A percentile compares a stretch with the other conserved stretches of the same genome.
These are phyloP conservation scores for Macrolepiota dolichaula DNA, from an alignment of 768 basidiomycete species.

Conservation along the genomic window DNA sequence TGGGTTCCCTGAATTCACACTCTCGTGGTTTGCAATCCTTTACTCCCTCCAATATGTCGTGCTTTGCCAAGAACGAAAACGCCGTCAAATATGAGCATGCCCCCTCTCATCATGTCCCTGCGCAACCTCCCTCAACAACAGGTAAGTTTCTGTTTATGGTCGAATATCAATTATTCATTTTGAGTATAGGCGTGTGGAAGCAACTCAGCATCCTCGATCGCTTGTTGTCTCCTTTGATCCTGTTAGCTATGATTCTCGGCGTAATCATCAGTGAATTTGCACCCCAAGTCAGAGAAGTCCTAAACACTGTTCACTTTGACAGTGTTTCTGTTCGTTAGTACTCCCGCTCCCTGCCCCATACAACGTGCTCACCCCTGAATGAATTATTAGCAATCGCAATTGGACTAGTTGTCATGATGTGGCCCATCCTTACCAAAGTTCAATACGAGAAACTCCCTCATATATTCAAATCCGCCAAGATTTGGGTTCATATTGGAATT, in stretches of 20 bases:
- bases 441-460: slow-evolving; percentile 69
- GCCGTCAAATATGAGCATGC: not conserved
- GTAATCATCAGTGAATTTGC: slow-evolving; percentile 67
- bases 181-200: not conserved
- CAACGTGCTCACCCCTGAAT: not conserved
- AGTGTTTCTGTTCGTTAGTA: slow-evolving; percentile 77
- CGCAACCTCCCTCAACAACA: not conserved
- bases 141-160: not conserved
- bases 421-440: slow-evolving; percentile 75
- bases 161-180: not conserved
- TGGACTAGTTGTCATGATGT: slow-evolving; percentile 86
- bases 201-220: slow-evolving; percentile 6
- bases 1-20: not conserved
- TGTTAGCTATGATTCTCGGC: slow-evolving; percentile 5
- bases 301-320: slow-evolving; percentile 58
- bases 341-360: too few species aligned
- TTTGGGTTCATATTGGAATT: slow-evolving; percentile 69
- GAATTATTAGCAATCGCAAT: slow-evolving; percentile 65
- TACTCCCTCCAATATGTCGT: not conserved
- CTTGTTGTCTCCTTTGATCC: slow-evolving; percentile 1
- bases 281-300: slow-evolving; percentile 53
- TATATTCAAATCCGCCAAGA: slow-evolving; percentile 44
- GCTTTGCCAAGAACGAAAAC: not conserved
- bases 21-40: not conserved
- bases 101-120: not conserved